Evolutionary conservation across 1,284 basidiomycete genomes (phyloP).

Genomic region (Ceratobasidium sp.): DNA sequence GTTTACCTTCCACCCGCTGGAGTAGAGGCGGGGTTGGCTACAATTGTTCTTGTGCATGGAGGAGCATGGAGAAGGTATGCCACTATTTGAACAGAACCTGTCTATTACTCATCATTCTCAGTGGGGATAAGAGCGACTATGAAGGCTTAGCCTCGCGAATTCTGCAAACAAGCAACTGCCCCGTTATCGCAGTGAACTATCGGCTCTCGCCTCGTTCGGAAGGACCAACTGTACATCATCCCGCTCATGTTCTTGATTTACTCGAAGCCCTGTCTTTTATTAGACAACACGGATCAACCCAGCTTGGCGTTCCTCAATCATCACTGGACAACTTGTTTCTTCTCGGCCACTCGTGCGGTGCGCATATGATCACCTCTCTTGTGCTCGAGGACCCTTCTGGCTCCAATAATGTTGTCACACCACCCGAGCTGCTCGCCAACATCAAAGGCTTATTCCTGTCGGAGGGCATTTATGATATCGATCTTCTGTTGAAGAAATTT

Average conservation of each 20-base stretch:
- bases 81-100: neutral
- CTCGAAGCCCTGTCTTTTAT: slow-evolving; percentile 65
- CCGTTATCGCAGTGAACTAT: slow-evolving; percentile 78
- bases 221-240: slow-evolving; percentile 61
- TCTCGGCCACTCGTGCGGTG: slow-evolving; percentile 78
- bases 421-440: slow-evolving; percentile 56
- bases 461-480: slow-evolving; percentile 78
- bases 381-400: slow-evolving; percentile 54
- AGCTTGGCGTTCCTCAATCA: slow-evolving; percentile 20
- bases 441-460: slow-evolving; percentile 66
- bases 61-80: slow-evolving; percentile 79
- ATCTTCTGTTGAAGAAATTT: slow-evolving; percentile 65
- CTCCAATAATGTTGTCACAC: slow-evolving; percentile 55
- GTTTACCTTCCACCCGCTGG: slow-evolving; percentile 46
- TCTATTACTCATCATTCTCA: slow-evolving; percentile 47
- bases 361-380: slow-evolving; percentile 77
- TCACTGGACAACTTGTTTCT: slow-evolving; percentile 60
- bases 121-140: slow-evolving; percentile 74
- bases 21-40: slow-evolving; percentile 1
- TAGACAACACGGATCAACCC: slow-evolving; percentile 44
- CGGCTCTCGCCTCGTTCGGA: slow-evolving; percentile 60
- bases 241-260: slow-evolving; percentile 71
- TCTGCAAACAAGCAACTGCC: slow-evolving; percentile 56
- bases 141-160: slow-evolving; percentile 61
- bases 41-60: slow-evolving; percentile 72